Percentiles rank a stretch among this genome's conserved stretches.
These are phyloP conservation scores for Populus hybrid DNA, from an alignment of 441 rosid genomes.

Conservation along the genomic window DNA sequence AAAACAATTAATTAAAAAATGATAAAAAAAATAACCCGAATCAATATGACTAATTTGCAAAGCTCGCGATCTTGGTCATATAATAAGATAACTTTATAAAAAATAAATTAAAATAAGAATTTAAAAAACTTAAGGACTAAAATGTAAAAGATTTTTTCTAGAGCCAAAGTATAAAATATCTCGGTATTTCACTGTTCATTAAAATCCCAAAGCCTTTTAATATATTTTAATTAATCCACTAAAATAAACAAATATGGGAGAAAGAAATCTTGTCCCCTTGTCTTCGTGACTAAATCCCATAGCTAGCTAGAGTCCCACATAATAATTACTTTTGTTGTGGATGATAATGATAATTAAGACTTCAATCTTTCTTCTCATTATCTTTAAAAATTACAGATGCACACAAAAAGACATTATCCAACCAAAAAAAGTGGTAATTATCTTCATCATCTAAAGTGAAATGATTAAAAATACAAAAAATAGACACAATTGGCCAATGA, in stretches of 20 bases:
- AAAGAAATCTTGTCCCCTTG: slow-evolving; percentile 1
- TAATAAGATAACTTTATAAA: no score
- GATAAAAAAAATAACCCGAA: fast-evolving
- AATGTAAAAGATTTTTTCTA: no score
- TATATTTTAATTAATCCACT: background rate
- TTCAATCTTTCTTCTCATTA: background rate
- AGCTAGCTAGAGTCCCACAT: background rate
- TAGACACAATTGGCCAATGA: background rate
- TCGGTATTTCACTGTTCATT: no score
- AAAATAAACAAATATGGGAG: background rate
- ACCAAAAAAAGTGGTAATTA: background rate
- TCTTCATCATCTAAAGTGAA: background rate
- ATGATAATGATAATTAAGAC: background rate
- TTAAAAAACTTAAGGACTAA: no score
- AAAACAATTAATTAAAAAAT: no score
- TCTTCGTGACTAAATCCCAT: no score
- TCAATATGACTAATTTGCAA: fast-evolving
- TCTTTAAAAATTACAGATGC: background rate
- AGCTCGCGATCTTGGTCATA: no score
- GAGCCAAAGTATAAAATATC: no score
- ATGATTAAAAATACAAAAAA: background rate
- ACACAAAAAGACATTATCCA: background rate
- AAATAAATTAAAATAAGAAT: fast-evolving
- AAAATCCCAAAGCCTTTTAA: no score
- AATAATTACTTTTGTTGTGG: background rate